These are phyloP conservation scores for Metarhizium brunneum DNA, from an alignment of 2,329 filamentous ascomycete genomes.

Conservation along the genomic window DNA sequence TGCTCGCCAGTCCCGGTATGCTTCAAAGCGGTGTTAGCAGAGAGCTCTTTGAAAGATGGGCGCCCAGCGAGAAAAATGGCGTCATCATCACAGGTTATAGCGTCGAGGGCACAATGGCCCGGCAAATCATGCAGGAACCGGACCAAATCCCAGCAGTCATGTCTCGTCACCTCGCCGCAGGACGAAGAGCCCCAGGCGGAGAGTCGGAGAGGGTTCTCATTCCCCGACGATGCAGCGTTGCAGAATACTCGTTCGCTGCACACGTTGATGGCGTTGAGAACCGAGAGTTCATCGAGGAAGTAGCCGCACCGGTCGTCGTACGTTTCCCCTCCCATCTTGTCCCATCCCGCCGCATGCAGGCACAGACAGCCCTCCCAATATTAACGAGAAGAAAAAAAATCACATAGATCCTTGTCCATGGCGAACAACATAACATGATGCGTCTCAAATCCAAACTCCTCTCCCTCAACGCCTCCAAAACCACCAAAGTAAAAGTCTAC, in stretches of 20 bases:
- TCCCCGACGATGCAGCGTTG: conserved; percentile 81
- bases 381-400: conserved; percentile 5
- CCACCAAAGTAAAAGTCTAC: conserved; percentile 80
- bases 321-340: conserved; percentile 28
- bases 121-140: conserved; percentile 88
- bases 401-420: conserved; percentile 80
- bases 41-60: conserved; percentile 90
- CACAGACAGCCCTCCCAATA: background rate
- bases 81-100: conserved; percentile 98
- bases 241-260: conserved; percentile 91
- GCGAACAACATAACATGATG: conserved; percentile 98
- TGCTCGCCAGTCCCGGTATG: conserved; percentile 98
- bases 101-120: conserved; percentile 97
- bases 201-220: conserved; percentile 88
- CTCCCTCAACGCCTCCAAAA: conserved; percentile 77
- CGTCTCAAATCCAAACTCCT: conserved; percentile 89
- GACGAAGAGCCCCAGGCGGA: conserved; percentile 50
- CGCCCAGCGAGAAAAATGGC: conserved; percentile 92
- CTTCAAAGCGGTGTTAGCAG: conserved; percentile 91
- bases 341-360: too few relatives aligned
- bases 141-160: conserved; percentile 93
- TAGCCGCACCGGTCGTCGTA: conserved; percentile 85
- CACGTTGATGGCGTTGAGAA: conserved; percentile 97
- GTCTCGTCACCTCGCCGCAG: conserved; percentile 58
- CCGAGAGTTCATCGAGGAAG: conserved; percentile 91